Base-by-base conservation (phyloP, 352 stramenopile genomes). In the Blastocystis sp. region DNA sequence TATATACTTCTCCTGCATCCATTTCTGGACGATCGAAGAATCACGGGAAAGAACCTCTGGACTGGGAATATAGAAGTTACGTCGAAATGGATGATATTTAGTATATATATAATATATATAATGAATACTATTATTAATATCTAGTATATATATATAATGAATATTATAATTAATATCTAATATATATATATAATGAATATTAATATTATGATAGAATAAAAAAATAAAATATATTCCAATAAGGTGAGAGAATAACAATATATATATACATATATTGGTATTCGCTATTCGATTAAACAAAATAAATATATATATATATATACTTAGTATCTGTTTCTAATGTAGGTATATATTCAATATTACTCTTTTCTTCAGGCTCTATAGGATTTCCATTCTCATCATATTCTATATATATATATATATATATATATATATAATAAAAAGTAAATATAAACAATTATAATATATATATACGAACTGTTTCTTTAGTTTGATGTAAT, bases 181-280 rank as follows among this genome's bases (percentile, higher is more conserved):
- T n/a, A n/a, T n/a, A n/a, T n/a, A 7, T 9, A 62, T 27, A 32
- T 62, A 54, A 42, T 62, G 35, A 11, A 62, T 36, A n/a, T 54
- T 27, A n/a, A 62, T 32, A 21, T 30, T 16, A 25, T 62, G 18
- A 10, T 62, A 25, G 6, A 5, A 49, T 44, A 39, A 39, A 62
- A 2, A 18, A 1, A 3, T 10, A n/a, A 1, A 58, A n/a, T 16
- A 24, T 24, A 19, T 58, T 39, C 9, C 35, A 25, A 2, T n/a
- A 19, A 2, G 21, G 1, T 18, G 48, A 24, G 3, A 13, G 11
- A 5, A 41, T 42, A 9, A 19, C 23, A 10, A 10, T 9, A n/a
- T 46, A 33, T 46, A 9, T 46, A 9, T 9, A 1, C 9, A 25
- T 2, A 33, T 46, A 21, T 16, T 39, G 21, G 16, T 48, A 62